Percentiles rank a stretch among this genome's conserved stretches.
These are phyloP conservation scores for Phytophthora fragariaefolia DNA, from an alignment of 352 stramenopile species.

Conservation along the genomic window DNA sequence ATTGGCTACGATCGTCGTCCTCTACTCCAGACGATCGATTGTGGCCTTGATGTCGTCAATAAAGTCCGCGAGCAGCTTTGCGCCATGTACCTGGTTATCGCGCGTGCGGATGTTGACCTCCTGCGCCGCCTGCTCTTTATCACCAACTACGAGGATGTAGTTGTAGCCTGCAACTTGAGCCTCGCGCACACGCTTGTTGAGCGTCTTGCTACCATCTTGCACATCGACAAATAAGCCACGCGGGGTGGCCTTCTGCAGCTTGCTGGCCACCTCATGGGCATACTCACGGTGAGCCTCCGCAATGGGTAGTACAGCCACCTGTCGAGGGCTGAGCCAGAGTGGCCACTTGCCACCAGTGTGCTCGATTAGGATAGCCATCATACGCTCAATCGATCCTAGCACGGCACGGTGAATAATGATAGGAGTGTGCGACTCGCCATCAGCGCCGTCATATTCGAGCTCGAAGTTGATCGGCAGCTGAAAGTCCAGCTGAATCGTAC, in stretches of 20 bases:
- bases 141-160: conserved; percentile 87
- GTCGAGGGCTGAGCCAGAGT: conserved; percentile 93
- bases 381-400: conserved; percentile 97
- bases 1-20: not conserved
- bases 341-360: conserved; percentile 97
- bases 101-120: conserved; percentile 83
- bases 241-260: conserved; percentile 45
- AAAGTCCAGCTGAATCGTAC: conserved; percentile 98
- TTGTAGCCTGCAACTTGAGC: conserved; percentile 85
- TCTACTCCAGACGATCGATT: conserved; percentile 72
- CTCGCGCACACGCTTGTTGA: conserved; percentile 87
- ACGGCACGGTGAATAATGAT: conserved; percentile 99
- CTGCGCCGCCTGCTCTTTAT: conserved; percentile 59
- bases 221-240: conserved; percentile 72
- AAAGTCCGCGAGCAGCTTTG: conserved; percentile 62
- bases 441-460: conserved; percentile 91
- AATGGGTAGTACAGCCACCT: conserved; percentile 79
- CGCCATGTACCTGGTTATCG: conserved; percentile 83
- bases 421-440: conserved; percentile 91
- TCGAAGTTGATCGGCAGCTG: conserved; percentile 97
- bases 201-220: conserved; percentile 76
- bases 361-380: conserved; percentile 98
- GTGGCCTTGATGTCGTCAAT: conserved; percentile 59
- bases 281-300: conserved; percentile 71
- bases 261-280: conserved; percentile 53